Conservation (phyloP, 179 eudicot genomes). For the Gypsophila paniculata region DNA sequence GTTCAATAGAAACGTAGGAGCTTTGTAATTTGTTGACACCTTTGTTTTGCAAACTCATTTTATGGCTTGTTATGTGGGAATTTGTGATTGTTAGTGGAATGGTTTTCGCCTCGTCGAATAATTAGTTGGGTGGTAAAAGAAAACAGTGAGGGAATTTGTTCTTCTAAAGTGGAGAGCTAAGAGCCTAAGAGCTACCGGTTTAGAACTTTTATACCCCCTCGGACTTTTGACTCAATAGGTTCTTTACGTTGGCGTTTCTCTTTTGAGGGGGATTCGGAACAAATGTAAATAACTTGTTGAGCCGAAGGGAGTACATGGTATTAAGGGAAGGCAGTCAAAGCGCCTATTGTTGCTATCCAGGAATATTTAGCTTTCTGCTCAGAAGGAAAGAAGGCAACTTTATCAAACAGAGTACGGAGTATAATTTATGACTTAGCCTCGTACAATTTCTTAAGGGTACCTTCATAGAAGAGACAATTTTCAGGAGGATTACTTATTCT, state of each 20-base stretch:
- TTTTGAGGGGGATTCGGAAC: no score
- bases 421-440: no score
- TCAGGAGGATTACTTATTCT: background rate
- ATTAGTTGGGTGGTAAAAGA: background rate
- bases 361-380: background rate
- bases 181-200: no score
- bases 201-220: no score
- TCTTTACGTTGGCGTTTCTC: no score
- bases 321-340: no score
- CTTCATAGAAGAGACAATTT: background rate
- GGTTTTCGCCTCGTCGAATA: background rate
- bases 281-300: no score
- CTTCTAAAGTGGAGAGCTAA: background rate
- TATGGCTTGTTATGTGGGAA: background rate
- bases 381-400: background rate
- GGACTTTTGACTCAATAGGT: no score
- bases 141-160: background rate
- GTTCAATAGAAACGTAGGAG: constrained; percentile 8
- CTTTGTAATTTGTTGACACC: constrained; percentile 9
- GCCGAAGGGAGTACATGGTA: no score
- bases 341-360: no score
- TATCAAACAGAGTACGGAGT: no score
- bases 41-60: constrained; percentile 13
- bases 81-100: background rate
- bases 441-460: background rate